Conservation (phyloP, 2,329 filamentous ascomycete genomes). For the Penicillium sumatraense region DNA sequence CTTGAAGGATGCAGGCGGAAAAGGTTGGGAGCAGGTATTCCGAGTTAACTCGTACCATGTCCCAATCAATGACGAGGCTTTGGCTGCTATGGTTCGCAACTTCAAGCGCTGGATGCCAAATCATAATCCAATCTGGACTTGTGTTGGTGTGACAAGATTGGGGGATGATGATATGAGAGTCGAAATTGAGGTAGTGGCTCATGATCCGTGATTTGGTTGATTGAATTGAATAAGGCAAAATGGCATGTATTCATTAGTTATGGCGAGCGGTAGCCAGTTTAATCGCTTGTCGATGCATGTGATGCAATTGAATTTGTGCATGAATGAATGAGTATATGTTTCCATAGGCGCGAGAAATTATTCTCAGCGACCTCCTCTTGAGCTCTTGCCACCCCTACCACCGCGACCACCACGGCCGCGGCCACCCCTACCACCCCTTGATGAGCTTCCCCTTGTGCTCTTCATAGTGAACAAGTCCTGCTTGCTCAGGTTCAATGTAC, state of each 20-base stretch:
- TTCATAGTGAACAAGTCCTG: constrained; percentile 63
- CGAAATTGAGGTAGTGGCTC: constrained; percentile 62
- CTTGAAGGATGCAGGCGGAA: constrained; percentile 58
- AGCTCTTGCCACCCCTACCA: constrained; percentile 9
- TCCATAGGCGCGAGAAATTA: neutral
- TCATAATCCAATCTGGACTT: constrained; percentile 60
- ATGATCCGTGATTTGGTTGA: constrained; percentile 34
- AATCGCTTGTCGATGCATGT: neutral
- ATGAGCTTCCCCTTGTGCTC: constrained; percentile 12
- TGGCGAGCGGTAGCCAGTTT: neutral
- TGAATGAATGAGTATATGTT: neutral
- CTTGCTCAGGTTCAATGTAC: constrained; percentile 77
- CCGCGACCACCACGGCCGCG: constrained; percentile 15
- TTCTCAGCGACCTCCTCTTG: constrained; percentile 5
- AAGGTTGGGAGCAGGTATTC: constrained; percentile 55
- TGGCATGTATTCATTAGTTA: constrained; percentile 1
- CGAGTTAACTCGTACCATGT: constrained; percentile 54
- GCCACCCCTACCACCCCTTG: constrained; percentile 26
- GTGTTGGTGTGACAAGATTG: constrained; percentile 55
- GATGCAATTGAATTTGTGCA: neutral
- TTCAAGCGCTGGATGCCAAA: constrained; percentile 57
- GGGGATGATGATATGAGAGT: constrained; percentile 58
- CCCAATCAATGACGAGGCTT: constrained; percentile 45
- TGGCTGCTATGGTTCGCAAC: constrained; percentile 50
- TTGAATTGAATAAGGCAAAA: neutral